Conservation (phyloP, 1,139 yeast genomes). For the Yamadazyma trypodendri region DNA sequence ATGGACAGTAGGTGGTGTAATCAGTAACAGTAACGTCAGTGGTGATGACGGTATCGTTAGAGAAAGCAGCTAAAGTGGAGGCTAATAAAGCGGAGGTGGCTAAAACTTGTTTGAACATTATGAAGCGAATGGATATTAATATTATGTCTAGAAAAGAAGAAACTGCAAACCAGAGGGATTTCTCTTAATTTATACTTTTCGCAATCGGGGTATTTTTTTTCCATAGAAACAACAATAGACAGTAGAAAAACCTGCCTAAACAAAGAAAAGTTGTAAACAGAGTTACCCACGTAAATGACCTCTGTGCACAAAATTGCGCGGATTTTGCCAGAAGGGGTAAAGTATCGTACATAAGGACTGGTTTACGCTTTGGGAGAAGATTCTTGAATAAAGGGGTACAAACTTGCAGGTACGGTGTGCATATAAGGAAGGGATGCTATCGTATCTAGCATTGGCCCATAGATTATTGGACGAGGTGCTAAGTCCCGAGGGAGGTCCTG, state of each 20-base stretch:
- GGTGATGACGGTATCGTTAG: constrained; percentile 34
- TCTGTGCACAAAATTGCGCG: too few species aligned
- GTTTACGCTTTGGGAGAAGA: neutral
- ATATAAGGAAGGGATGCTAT: too few species aligned
- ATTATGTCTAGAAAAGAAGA: neutral
- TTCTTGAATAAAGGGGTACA: too few species aligned
- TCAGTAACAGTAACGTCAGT: constrained; percentile 43
- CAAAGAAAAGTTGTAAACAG: too few species aligned
- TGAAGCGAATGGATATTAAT: constrained; percentile 22
- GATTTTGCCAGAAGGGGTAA: neutral
- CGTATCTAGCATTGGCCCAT: too few species aligned
- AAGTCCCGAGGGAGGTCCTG: too few species aligned
- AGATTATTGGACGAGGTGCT: too few species aligned
- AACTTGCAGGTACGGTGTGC: too few species aligned
- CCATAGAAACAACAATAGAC: too few species aligned
- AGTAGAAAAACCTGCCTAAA: too few species aligned
- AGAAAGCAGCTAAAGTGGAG: constrained; percentile 36
- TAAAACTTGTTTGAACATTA: constrained; percentile 41
- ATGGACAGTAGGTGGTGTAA: constrained; percentile 48
- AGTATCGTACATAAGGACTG: neutral
- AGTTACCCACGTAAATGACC: too few species aligned
- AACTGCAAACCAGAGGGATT: constrained; percentile 1
- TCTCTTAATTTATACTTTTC: constrained; percentile 10
- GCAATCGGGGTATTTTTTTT: too few species aligned
- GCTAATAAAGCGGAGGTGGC: constrained; percentile 37